Evolutionary conservation across 441 rosid genomes (phyloP).

Genomic region (Erysimum cheiri): DNA sequence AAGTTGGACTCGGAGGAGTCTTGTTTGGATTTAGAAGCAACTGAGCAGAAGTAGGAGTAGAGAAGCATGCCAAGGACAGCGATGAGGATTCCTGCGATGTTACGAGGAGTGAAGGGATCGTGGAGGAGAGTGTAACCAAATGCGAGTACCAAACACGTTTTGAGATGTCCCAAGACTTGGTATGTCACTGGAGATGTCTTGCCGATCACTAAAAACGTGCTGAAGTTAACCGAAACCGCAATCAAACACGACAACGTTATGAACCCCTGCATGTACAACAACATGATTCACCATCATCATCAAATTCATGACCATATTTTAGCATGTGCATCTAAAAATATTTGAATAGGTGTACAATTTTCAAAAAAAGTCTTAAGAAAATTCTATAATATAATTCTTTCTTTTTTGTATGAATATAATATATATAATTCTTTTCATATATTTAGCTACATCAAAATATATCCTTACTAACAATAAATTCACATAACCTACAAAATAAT

Average conservation of each 20-base stretch:
- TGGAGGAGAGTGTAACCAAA: constrained; percentile 89
- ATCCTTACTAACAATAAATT: background rate
- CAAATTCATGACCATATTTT: too few relatives aligned
- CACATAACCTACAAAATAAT: background rate
- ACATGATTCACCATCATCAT: background rate
- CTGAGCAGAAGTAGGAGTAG: constrained; percentile 86
- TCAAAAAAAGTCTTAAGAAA: too few relatives aligned
- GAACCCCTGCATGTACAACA: constrained; percentile 62
- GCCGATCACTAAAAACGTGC: constrained; percentile 97
- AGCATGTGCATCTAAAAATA: too few relatives aligned
- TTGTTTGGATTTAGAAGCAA: constrained; percentile 81
- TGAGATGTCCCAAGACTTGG: constrained; percentile 97
- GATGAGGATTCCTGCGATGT: constrained; percentile 79
- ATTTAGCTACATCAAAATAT: too few relatives aligned
- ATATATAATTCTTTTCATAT: too few relatives aligned
- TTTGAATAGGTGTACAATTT: too few relatives aligned
- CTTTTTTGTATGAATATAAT: too few relatives aligned
- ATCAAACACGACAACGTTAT: constrained; percentile 86
- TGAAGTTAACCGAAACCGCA: constrained; percentile 93
- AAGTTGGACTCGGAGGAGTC: constrained; percentile 12
- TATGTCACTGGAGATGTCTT: constrained; percentile 98
- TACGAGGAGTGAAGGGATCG: constrained; percentile 87
- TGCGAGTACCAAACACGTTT: constrained; percentile 88
- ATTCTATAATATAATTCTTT: too few relatives aligned
- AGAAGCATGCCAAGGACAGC: constrained; percentile 92